Percentiles rank a stretch among this genome's conserved stretches.
phyloP scores from a whole-genome alignment of 164 flowering plant species.

The Berberis vulgaris region DNA sequence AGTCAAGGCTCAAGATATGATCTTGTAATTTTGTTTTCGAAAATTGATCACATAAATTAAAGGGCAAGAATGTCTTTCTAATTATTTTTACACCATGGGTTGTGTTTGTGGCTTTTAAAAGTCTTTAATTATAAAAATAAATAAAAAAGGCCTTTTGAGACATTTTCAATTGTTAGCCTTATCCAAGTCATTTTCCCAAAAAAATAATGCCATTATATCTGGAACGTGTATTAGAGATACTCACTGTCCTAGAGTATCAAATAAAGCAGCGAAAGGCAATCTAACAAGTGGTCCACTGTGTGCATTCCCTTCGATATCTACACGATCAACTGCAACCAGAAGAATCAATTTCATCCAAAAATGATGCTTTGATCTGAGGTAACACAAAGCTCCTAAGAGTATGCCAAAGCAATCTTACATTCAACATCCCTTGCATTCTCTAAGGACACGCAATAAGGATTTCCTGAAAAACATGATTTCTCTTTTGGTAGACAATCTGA shows the following conservation, averaged over 20 bases:
- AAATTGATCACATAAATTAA: too few relatives aligned
- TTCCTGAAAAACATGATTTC: constrained; percentile 43
- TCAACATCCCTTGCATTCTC: constrained; percentile 82
- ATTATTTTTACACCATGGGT: too few relatives aligned
- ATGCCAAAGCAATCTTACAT: constrained; percentile 38
- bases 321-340: constrained; percentile 69
- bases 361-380: not conserved
- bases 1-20: too few relatives aligned
- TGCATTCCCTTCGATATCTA: constrained; percentile 75
- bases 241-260: constrained; percentile 91
- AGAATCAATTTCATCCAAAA: not conserved
- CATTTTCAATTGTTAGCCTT: too few relatives aligned
- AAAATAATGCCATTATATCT: not conserved
- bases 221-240: constrained; percentile 18
- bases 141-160: too few relatives aligned
- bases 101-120: too few relatives aligned
- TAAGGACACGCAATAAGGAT: constrained; percentile 71
- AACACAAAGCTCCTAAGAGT: constrained; percentile 1
- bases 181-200: too few relatives aligned
- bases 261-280: constrained; percentile 84
- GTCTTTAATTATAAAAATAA: too few relatives aligned
- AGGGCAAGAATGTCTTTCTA: too few relatives aligned
- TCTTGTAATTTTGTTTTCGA: too few relatives aligned
- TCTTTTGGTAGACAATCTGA: constrained; percentile 44
- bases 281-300: constrained; percentile 62